phyloP scores from a whole-genome alignment of 2,329 filamentous ascomycete genomes.

The Didymella exigua region DNA sequence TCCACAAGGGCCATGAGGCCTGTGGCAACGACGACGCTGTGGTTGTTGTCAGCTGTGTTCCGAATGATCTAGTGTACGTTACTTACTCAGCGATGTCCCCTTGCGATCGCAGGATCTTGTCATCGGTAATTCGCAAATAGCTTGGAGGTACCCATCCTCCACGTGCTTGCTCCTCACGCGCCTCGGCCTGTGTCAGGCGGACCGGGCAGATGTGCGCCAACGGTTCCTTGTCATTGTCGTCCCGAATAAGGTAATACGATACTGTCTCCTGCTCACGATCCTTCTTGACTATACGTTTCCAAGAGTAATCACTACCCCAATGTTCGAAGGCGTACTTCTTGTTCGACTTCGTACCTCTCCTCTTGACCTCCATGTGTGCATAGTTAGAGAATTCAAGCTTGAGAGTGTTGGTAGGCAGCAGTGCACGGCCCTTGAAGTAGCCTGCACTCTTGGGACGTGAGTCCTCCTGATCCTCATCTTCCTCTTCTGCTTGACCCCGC shows the following conservation, averaged over 20 bases:
- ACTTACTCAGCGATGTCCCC: constrained; percentile 89
- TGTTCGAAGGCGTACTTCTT: constrained; percentile 92
- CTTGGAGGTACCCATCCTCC: constrained; percentile 91
- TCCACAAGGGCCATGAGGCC: constrained; percentile 88
- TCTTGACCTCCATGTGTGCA: constrained; percentile 82
- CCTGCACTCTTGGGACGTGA: constrained; percentile 42
- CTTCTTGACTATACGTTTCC: constrained; percentile 76
- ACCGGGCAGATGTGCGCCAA: constrained; percentile 88
- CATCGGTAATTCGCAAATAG: constrained; percentile 87
- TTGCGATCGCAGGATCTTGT: constrained; percentile 68
- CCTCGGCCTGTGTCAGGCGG: constrained; percentile 72
- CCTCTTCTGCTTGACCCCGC: constrained; percentile 23
- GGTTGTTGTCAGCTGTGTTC: constrained; percentile 22
- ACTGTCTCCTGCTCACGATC: constrained; percentile 64
- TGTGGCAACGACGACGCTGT: constrained; percentile 84
- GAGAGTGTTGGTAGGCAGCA: constrained; percentile 73
- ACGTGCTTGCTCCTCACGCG: constrained; percentile 72
- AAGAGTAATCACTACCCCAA: constrained; percentile 85
- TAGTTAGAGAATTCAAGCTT: constrained; percentile 98
- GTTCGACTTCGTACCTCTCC: constrained; percentile 67
- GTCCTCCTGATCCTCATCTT: constrained; percentile 24
- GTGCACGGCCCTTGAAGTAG: constrained; percentile 48
- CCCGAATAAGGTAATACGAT: constrained; percentile 79
- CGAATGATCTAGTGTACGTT: background rate
- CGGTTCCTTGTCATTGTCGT: constrained; percentile 63